A percentile compares a stretch with the other conserved stretches of the same genome.
Conservation (phyloP, 768 basidiomycete species). For the Multifurca ochricompacta region DNA sequence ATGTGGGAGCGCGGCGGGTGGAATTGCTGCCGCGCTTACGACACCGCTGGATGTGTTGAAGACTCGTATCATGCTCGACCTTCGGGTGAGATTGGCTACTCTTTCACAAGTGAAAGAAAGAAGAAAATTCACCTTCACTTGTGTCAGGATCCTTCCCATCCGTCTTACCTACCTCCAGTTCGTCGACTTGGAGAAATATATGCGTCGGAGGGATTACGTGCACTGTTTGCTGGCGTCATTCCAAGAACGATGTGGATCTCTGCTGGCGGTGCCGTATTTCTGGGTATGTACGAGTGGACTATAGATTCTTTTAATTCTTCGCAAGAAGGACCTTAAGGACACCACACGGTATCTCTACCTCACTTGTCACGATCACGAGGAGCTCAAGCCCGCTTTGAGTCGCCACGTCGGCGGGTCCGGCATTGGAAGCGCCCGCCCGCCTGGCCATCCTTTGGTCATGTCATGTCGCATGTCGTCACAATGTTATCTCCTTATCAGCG, state of each 20-base stretch:
- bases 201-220: slow-evolving; percentile 55
- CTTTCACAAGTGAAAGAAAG: too few species aligned
- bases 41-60: slow-evolving; percentile 96
- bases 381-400: not conserved
- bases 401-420: not conserved
- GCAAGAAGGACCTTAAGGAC: slow-evolving; percentile 1
- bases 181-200: slow-evolving; percentile 62
- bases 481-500: not conserved
- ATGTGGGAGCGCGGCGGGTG: slow-evolving; percentile 90
- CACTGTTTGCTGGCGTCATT: slow-evolving; percentile 79
- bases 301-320: slow-evolving; percentile 13
- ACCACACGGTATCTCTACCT: not conserved
- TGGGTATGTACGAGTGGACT: slow-evolving; percentile 89
- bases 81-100: slow-evolving; percentile 45
- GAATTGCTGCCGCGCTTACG: slow-evolving; percentile 79
- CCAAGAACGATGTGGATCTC: slow-evolving; percentile 97
- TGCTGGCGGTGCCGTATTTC: slow-evolving; percentile 91
- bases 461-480: not conserved
- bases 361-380: not conserved
- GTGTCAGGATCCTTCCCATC: slow-evolving; percentile 42
- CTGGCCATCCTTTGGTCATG: too few species aligned
- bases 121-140: not conserved
- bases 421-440: too few species aligned
- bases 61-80: slow-evolving; percentile 93
- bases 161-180: slow-evolving; percentile 46